Conservation (phyloP, 208 protist species). For the Endotrypanum monterogeii region DNA sequence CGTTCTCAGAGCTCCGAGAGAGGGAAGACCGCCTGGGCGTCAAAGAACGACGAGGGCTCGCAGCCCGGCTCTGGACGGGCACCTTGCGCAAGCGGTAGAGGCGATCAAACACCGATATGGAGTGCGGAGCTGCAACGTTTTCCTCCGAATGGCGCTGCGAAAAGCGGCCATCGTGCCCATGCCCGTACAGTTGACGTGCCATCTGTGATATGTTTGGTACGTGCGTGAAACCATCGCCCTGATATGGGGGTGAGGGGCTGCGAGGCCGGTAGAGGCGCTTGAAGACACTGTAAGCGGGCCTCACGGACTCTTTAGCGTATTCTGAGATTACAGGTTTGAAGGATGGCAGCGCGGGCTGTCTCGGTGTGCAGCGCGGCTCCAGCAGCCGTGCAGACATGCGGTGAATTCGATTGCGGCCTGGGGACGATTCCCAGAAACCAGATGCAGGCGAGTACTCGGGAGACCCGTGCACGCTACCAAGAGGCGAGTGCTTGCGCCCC, state of each 20-base stretch:
- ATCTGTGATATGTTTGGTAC: conserved; percentile 24
- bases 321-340: conserved; percentile 28
- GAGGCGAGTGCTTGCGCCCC: conserved; percentile 25
- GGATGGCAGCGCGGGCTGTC: conserved; percentile 15
- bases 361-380: conserved; percentile 13
- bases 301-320: conserved; percentile 26
- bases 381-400: conserved; percentile 24
- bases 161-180: conserved; percentile 9
- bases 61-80: conserved; percentile 18
- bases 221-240: conserved; percentile 13
- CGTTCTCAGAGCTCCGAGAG: conserved; percentile 54
- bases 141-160: background rate
- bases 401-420: conserved; percentile 21
- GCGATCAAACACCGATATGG: conserved; percentile 38
- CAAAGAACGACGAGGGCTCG: conserved; percentile 22
- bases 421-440: conserved; percentile 13
- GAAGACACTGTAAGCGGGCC: conserved; percentile 26
- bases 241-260: conserved; percentile 11
- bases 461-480: conserved; percentile 3
- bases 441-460: conserved; percentile 13
- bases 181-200: conserved; percentile 21
- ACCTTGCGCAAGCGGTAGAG: conserved; percentile 31
- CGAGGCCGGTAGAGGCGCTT: conserved; percentile 31
- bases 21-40: conserved; percentile 29
- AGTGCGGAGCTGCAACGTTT: background rate